Evolutionary conservation across 2,329 filamentous ascomycete species (phyloP), one percentile per base, ranked within the genome.

Genomic region (Nemania serpens): DNA sequence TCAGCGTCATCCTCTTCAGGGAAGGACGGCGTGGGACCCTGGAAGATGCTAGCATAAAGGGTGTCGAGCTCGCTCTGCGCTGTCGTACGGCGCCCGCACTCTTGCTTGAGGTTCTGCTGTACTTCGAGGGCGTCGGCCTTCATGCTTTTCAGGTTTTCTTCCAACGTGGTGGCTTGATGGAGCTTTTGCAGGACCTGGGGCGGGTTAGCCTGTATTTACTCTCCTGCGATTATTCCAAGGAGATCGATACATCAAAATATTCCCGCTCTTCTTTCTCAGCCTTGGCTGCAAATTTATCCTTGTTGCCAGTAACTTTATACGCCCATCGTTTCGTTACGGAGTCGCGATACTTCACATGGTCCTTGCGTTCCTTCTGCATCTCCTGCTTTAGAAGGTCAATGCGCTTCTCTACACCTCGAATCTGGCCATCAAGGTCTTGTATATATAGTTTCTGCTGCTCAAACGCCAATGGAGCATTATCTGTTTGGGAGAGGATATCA

Each of bases 241-340:
- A 18, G 20, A 25, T 10, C n/a, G 17, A 37, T 60, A 79, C 83
- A 47, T 82, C 78, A 25, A 83, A 76, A 69, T 84, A 86, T 63
- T 85, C 83, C 45, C 75, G 72, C 69, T 86, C 83, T 70, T 85
- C 83, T 62, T 81, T 82, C 50, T 78, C 77, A 13, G 82, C 80
- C 51, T 76, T 77, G n/a, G 77, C 76, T 15, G 75, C 73, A 63
- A 83, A 83, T 52, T 79, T 78, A n/a, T 78, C 79, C 43, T 76
- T 76, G 62, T 79, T 79, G 29, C 83, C 80, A 4, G 78, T 75
- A 10, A 83, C 74, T 60, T 79, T 82, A 75, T 82, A 82, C 41
- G 79, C 74, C 66, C 83, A 82, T 41, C 83, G 80, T 55, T 77
- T 78, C 67, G 84, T 74, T 49, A 80, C 78, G 46, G 79, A 81